Evolutionary conservation across 805 yeast genomes (phyloP).

Genomic region (Saccharomyces cerevisiae): DNA sequence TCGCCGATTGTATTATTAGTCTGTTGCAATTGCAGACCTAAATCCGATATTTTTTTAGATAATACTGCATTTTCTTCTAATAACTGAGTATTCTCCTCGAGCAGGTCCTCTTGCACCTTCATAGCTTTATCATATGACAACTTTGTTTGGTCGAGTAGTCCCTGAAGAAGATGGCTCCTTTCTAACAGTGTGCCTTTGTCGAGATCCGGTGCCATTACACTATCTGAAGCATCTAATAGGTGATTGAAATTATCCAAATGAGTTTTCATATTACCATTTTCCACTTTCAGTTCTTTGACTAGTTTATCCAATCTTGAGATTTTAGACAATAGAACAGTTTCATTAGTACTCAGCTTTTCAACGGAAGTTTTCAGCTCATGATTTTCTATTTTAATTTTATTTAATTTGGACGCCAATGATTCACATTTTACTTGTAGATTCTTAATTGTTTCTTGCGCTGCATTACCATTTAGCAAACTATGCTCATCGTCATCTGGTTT

Average conservation of each 20-base stretch:
- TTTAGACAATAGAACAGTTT: constrained; percentile 6
- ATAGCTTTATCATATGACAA: constrained; percentile 2
- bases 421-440: constrained; percentile 38
- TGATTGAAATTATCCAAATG: constrained; percentile 27
- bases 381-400: constrained; percentile 13
- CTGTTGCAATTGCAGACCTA: constrained; percentile 6
- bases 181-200: constrained; percentile 1
- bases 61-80: constrained; percentile 2
- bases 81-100: constrained; percentile 7
- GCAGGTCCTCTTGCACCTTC: constrained; percentile 5
- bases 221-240: constrained; percentile 23
- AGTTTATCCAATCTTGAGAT: constrained; percentile 31
- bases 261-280: constrained; percentile 36
- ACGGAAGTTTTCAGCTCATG: constrained; percentile 4
- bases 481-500: not conserved
- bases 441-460: constrained; percentile 31
- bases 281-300: constrained; percentile 33
- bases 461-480: not conserved
- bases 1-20: constrained; percentile 16
- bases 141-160: constrained; percentile 3
- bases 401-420: constrained; percentile 22
- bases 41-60: not conserved
- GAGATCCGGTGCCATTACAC: constrained; percentile 29
- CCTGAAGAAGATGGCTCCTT: constrained; percentile 1
- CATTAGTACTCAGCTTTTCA: constrained; percentile 18